phyloP scores from a whole-genome alignment of 2,329 filamentous ascomycete genomes.

The Fusarium sulawesiense region DNA sequence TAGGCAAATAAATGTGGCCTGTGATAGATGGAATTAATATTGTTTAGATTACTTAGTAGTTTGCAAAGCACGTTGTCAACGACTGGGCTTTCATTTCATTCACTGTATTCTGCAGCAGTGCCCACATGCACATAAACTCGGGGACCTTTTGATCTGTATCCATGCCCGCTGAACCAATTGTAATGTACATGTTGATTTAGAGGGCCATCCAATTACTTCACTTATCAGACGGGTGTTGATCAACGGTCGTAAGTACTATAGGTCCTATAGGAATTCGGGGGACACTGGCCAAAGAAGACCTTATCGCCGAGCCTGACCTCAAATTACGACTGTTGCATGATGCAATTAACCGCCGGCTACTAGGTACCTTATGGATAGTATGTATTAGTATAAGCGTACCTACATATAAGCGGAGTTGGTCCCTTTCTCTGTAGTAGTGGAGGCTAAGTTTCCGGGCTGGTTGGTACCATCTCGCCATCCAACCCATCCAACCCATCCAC shows the following conservation, averaged over 20 bases:
- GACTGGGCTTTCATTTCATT: not conserved
- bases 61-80: not conserved
- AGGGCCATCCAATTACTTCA: not conserved
- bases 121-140: not conserved
- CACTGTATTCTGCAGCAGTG: not conserved
- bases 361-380: not conserved
- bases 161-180: not conserved
- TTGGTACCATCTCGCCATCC: not conserved
- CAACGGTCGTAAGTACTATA: not conserved
- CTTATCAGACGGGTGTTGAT: not conserved
- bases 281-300: not conserved
- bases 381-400: not conserved
- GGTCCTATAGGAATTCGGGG: not conserved
- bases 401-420: no score
- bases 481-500: slow-evolving; percentile 5
- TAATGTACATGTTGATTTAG: not conserved
- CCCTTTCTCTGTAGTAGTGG: not conserved
- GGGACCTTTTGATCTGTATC: not conserved
- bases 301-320: not conserved
- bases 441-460: not conserved
- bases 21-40: not conserved
- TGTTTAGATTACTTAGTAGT: no score
- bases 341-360: not conserved
- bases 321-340: not conserved
- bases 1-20: not conserved